Evolutionary conservation across 179 eudicot species (phyloP), one percentile per base, ranked within the genome.

Genomic region (Amaranthus tricolor): DNA sequence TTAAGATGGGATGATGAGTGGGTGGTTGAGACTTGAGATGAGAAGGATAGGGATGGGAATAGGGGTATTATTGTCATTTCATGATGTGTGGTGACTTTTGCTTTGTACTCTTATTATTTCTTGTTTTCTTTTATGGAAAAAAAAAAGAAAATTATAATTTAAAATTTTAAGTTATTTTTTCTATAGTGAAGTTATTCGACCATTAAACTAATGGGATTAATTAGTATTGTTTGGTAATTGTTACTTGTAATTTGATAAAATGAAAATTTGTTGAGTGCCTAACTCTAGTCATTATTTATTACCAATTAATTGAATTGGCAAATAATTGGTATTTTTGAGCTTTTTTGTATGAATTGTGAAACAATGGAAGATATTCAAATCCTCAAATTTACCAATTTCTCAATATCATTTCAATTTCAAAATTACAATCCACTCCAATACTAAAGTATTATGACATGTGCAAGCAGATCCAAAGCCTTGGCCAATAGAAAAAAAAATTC

Each of bases 31-130:
- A 14, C 21, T 54, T 9, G 72, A 72, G 70, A 43, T 76, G 45
- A 68, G 47, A 71, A 7, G 12, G 31, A 69, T 12, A 60, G 73
- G 73, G 66, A 59, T 54, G 77, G 64, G 77, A 64, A 53, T 55
- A 73, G 74, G 88, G 86, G 78, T 77, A 77, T 63, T 82, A 75
- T 79, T 83, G 85, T 84, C 83, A 80, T 62, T 78, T 80, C 53
- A 62, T 69, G 17, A 77, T 70, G 76, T 75, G 74, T 69, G 57
- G 78, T 79, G 74, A 70, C 68, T 62, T 76, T 76, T 51, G 7
- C 60, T 76, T 50, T 60, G 24, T 51, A 19, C 60, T 69, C 45
- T 75, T 58, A 12, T 68, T 40, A 44, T 70, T 63, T 52, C 16
- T 64, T 64, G 61, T 65, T 57, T 58, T 59, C 48, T 60, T 72